Percentiles rank a stretch among this genome's conserved stretches.
Conservation (phyloP, 2,329 filamentous ascomycete genomes). For the Ceratocystis destructans region DNA sequence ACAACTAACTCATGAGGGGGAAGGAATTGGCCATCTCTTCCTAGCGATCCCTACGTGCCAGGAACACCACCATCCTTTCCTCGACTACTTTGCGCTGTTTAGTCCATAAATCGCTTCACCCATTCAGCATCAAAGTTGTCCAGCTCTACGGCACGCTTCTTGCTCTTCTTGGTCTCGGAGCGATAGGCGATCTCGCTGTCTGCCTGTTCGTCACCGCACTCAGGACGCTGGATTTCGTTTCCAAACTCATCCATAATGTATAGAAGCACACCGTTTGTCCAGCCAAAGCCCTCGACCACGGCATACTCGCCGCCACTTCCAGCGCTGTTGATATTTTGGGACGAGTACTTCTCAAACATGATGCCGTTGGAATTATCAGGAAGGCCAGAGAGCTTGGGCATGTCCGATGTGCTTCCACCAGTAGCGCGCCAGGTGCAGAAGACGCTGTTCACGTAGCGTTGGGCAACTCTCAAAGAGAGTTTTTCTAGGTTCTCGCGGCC, state of each 20-base stretch:
- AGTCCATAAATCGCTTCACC: slow-evolving; percentile 34
- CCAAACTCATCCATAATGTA: slow-evolving; percentile 52
- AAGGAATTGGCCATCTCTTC: too few species aligned
- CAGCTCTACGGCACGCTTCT: slow-evolving; percentile 34
- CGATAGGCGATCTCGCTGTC: background rate
- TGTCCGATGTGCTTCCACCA: slow-evolving; percentile 43
- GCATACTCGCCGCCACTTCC: slow-evolving; percentile 55
- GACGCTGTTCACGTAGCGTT: slow-evolving; percentile 52
- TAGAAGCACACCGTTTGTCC: slow-evolving; percentile 55
- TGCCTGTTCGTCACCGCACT: slow-evolving; percentile 39
- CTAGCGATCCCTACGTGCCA: too few species aligned
- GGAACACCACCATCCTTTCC: too few species aligned
- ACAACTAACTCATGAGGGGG: too few species aligned
- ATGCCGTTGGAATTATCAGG: slow-evolving; percentile 35
- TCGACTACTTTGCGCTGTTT: too few species aligned
- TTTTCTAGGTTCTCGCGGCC: slow-evolving; percentile 40
- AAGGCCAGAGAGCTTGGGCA: slow-evolving; percentile 37
- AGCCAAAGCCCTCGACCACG: slow-evolving; percentile 57
- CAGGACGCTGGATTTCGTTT: slow-evolving; percentile 38
- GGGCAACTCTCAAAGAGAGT: slow-evolving; percentile 44
- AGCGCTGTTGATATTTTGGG: slow-evolving; percentile 45
- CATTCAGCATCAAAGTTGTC: slow-evolving; percentile 33
- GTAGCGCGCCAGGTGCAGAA: slow-evolving; percentile 60
- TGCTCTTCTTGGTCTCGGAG: slow-evolving; percentile 16
- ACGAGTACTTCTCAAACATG: slow-evolving; percentile 59